Conservation (phyloP, 176 grass and related monocot species). For the Avena eriantha region DNA sequence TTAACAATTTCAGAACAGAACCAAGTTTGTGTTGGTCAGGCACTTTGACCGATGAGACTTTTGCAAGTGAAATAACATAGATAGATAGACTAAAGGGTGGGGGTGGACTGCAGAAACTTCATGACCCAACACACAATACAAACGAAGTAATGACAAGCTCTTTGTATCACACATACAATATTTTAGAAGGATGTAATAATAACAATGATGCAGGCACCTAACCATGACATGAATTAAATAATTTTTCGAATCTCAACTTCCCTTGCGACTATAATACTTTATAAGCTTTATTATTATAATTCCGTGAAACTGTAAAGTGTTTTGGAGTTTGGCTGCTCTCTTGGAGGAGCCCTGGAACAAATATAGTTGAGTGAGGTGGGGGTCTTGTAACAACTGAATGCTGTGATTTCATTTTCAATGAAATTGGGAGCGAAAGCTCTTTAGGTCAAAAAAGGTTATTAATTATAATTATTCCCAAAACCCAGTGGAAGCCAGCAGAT, state of each 20-base stretch:
- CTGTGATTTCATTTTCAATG: too few relatives aligned
- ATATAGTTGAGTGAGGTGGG: too few relatives aligned
- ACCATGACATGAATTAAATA: neutral
- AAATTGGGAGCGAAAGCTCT: too few relatives aligned
- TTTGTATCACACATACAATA: neutral
- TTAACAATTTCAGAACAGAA: neutral
- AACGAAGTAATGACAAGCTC: too few relatives aligned
- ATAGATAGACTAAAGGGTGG: neutral
- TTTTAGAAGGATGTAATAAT: too few relatives aligned
- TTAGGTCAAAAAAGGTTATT: too few relatives aligned
- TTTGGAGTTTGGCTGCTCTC: too few relatives aligned
- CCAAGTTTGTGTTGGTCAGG: neutral
- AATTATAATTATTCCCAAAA: neutral
- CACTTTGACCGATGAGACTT: neutral
- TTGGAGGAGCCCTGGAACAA: too few relatives aligned
- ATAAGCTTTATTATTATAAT: too few relatives aligned
- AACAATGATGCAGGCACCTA: constrained; percentile 3
- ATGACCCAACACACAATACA: neutral
- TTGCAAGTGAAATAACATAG: constrained; percentile 27
- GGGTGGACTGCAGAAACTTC: neutral
- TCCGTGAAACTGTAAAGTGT: too few relatives aligned
- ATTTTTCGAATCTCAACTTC: neutral
- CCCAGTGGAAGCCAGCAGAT: neutral
- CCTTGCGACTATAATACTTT: neutral
- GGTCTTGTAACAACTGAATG: too few relatives aligned